Conservation (phyloP, 768 basidiomycete genomes). For the Termitomyces sp. region DNA sequence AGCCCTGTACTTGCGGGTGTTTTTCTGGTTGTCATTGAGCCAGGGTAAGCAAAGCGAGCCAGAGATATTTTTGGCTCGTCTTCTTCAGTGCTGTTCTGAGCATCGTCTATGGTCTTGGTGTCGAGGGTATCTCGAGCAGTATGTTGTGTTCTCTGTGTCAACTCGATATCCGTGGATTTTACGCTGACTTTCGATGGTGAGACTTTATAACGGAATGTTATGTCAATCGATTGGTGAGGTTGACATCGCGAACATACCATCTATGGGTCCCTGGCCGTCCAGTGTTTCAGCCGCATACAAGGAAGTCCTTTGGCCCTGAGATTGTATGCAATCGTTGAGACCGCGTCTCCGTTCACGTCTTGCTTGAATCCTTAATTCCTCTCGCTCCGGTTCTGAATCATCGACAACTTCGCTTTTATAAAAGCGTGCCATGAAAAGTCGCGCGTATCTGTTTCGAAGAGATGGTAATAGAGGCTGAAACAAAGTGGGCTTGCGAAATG, state of each 20-base stretch:
- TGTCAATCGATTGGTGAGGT: background rate
- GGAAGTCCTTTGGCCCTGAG: background rate
- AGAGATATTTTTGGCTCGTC: slow-evolving; percentile 25
- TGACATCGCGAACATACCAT: background rate
- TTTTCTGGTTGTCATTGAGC: slow-evolving; percentile 4
- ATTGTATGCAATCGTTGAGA: background rate
- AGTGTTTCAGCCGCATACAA: slow-evolving; percentile 19
- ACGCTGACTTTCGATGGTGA: background rate
- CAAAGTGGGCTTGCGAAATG: background rate
- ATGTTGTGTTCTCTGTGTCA: background rate
- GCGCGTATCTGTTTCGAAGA: background rate
- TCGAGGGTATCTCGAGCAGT: background rate
- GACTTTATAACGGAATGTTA: background rate
- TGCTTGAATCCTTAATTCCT: slow-evolving; percentile 27
- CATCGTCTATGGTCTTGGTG: background rate
- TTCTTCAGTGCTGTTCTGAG: slow-evolving; percentile 23
- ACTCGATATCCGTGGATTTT: background rate
- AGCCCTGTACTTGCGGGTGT: slow-evolving; percentile 1
- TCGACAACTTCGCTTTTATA: slow-evolving; percentile 42
- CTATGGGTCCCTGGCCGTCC: slow-evolving; percentile 2
- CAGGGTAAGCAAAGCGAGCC: slow-evolving; percentile 37
- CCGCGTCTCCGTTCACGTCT: slow-evolving; percentile 5
- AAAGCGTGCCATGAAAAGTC: background rate
- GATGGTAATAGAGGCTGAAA: background rate
- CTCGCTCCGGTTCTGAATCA: slow-evolving; percentile 73